Evolutionary conservation across 1,284 basidiomycete genomes (phyloP).

Genomic region (Rhodotorula glutinis): DNA sequence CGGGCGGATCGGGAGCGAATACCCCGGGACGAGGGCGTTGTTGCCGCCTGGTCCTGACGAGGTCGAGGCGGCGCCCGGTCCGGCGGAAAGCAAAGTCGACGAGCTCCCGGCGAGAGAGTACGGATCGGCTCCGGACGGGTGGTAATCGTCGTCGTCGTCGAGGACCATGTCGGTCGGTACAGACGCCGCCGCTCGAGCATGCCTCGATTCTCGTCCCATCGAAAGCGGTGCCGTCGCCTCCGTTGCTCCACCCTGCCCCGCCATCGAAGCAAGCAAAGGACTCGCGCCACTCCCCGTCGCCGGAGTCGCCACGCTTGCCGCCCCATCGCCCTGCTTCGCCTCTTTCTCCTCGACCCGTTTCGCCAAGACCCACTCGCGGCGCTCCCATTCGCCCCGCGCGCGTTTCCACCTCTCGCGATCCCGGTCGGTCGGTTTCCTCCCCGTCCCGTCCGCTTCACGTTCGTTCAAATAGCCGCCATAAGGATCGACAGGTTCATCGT

Average conservation of each 20-base stretch:
- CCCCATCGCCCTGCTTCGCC: too few relatives aligned
- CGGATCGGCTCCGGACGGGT: not conserved
- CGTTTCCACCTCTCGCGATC: slow-evolving; percentile 77
- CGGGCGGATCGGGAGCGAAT: slow-evolving; percentile 21
- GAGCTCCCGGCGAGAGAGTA: not conserved
- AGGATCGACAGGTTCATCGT: slow-evolving; percentile 49
- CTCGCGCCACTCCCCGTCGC: too few relatives aligned
- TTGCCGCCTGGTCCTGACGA: not conserved
- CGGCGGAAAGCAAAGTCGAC: not conserved
- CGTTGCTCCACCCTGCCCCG: not conserved
- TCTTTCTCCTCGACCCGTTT: slow-evolving; percentile 8
- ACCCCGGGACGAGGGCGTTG: not conserved
- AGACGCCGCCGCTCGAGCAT: not conserved
- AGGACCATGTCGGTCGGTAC: not conserved
- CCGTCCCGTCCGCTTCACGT: slow-evolving; percentile 69
- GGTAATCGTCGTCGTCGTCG: not conserved
- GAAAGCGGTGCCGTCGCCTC: too few relatives aligned
- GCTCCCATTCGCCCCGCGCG: slow-evolving; percentile 63
- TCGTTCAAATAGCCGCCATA: slow-evolving; percentile 75
- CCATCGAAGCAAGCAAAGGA: too few relatives aligned
- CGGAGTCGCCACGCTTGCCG: too few relatives aligned
- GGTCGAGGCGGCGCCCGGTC: not conserved
- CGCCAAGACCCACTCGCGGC: slow-evolving; percentile 2
- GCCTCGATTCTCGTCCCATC: not conserved
- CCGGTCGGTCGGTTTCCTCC: slow-evolving; percentile 62